These are phyloP conservation scores for Amorphotheca resinae DNA, from an alignment of 495 filamentous ascomycete genomes.

Conservation along the genomic window DNA sequence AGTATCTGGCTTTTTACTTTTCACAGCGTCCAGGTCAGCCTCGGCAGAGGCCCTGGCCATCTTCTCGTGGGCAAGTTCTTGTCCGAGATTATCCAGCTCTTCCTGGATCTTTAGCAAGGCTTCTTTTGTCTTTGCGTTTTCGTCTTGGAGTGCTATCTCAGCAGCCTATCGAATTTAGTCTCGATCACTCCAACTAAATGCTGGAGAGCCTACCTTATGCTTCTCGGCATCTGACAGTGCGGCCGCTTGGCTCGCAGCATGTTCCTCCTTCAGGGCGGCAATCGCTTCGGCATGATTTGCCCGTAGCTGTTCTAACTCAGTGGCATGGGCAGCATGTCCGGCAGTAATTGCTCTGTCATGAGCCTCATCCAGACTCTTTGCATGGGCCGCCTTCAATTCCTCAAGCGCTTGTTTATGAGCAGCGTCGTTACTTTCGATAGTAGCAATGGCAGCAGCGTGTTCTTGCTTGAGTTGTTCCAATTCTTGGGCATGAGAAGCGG, in stretches of 20 bases:
- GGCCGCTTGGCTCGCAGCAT: conserved; percentile 17
- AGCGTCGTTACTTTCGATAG: conserved; percentile 23
- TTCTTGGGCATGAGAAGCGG: conserved; percentile 26
- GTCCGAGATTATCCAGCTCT: conserved; percentile 31
- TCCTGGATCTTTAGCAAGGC: conserved; percentile 26
- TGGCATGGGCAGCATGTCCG: conserved; percentile 23
- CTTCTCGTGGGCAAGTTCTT: conserved; percentile 39
- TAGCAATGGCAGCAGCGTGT: conserved; percentile 28
- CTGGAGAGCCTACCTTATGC: conserved; percentile 6
- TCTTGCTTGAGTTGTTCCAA: conserved; percentile 34
- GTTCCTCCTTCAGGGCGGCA: conserved; percentile 29
- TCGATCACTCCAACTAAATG: conserved; percentile 10
- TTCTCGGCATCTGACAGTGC: conserved; percentile 8
- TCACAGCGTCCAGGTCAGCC: conserved; percentile 39
- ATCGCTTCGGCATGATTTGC: conserved; percentile 29
- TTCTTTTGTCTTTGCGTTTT: conserved; percentile 22
- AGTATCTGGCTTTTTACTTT: conserved; percentile 40
- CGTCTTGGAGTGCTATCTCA: conserved; percentile 8
- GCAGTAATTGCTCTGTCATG: conserved; percentile 21
- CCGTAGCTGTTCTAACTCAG: conserved; percentile 36
- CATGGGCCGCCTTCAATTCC: conserved; percentile 27
- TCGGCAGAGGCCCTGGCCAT: conserved; percentile 41
- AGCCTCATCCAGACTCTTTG: conserved; percentile 30
- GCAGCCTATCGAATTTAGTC: conserved; percentile 13
- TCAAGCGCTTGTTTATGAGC: conserved; percentile 24